Evolutionary conservation across 1,284 basidiomycete genomes (phyloP).

Genomic region (Cutaneotrichosporon cavernicola): DNA sequence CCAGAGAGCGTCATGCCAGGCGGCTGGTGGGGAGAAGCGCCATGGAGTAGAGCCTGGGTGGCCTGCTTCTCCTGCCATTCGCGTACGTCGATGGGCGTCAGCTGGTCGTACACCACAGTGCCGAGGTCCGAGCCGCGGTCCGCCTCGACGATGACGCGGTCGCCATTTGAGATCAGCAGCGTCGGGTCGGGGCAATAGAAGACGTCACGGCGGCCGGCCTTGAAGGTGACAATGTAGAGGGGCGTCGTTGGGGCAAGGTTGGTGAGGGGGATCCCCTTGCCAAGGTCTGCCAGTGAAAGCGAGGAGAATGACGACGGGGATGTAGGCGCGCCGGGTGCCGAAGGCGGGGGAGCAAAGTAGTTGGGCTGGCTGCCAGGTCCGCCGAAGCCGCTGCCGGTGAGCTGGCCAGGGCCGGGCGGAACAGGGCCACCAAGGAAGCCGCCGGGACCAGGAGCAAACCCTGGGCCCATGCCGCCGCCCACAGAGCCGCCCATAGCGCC

Average conservation of each 20-base stretch:
- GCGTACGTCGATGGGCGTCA: conserved; percentile 88
- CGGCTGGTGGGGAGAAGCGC: conserved; percentile 50
- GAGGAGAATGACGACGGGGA: conserved; percentile 47
- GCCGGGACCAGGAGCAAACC: conserved; percentile 9
- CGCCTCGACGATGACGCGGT: conserved; percentile 91
- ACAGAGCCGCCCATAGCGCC: not conserved
- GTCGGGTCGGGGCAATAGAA: conserved; percentile 77
- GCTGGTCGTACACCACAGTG: conserved; percentile 81
- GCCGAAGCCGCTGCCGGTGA: conserved; percentile 12
- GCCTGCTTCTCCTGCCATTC: conserved; percentile 75
- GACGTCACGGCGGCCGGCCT: conserved; percentile 90
- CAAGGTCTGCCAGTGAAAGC: conserved; percentile 65
- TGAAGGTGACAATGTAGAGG: conserved; percentile 97
- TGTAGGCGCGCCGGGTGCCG: conserved; percentile 19
- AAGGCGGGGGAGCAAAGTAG: not conserved
- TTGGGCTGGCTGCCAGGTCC: conserved; percentile 11
- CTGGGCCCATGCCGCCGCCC: conserved; percentile 10
- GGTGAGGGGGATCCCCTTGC: conserved; percentile 83
- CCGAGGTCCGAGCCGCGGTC: conserved; percentile 92
- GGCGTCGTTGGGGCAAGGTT: conserved; percentile 77
- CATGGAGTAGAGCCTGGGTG: conserved; percentile 48
- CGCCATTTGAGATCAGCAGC: conserved; percentile 64
- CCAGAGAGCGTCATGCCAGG: conserved; percentile 52
- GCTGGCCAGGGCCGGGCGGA: conserved; percentile 6
- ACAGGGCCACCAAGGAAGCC: conserved; percentile 9